These are phyloP conservation scores for Fraxinus albicans DNA, from an alignment of 305 asterid genomes.

Conservation along the genomic window DNA sequence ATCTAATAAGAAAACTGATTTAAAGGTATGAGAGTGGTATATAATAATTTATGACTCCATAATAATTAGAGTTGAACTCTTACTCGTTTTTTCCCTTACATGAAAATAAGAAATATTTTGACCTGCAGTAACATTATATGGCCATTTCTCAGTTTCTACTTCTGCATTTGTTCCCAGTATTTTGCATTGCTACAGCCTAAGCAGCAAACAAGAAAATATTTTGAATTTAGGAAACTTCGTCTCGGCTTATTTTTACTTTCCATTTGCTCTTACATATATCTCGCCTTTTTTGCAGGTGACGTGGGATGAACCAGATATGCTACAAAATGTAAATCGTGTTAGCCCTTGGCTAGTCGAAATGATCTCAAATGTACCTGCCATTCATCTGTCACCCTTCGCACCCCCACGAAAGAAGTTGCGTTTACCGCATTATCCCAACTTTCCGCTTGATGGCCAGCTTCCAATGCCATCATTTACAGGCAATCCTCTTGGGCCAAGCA, in stretches of 20 bases:
- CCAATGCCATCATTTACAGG: conserved; percentile 83
- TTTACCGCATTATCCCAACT: conserved; percentile 52
- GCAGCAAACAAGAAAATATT: background rate
- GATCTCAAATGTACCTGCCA: conserved; percentile 66
- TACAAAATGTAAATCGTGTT: conserved; percentile 80
- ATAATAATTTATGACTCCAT: background rate
- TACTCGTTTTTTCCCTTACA: background rate
- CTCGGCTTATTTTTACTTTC: background rate
- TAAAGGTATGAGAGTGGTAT: background rate
- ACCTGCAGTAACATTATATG: background rate
- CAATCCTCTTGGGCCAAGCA: conserved; percentile 73
- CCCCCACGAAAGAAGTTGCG: conserved; percentile 74
- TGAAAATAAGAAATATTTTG: background rate
- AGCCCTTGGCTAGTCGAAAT: conserved; percentile 96
- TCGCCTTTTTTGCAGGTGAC: conserved; percentile 53
- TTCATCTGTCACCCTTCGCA: conserved; percentile 68
- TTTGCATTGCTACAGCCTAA: background rate
- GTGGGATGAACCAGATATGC: conserved; percentile 89
- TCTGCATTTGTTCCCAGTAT: background rate
- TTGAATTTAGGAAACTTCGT: background rate
- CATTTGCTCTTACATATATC: conserved; percentile 11
- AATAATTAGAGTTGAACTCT: background rate
- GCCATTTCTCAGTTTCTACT: background rate
- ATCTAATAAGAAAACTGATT: background rate
- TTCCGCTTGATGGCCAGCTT: conserved; percentile 61